phyloP scores from a whole-genome alignment of 2,329 filamentous ascomycete genomes.

The Aspergillus terreus region DNA sequence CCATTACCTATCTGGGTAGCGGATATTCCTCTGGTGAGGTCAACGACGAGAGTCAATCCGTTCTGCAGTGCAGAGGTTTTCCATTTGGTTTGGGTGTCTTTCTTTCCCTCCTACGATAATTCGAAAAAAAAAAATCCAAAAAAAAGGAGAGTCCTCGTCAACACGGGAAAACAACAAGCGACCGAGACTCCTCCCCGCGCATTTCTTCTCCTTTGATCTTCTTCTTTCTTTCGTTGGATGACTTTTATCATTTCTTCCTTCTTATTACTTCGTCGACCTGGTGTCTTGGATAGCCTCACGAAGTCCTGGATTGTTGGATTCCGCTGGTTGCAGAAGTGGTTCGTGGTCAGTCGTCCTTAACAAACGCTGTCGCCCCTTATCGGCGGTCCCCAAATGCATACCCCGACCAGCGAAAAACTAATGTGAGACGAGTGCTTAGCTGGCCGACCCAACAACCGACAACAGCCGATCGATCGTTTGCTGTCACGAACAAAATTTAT shows the following conservation, averaged over 20 bases:
- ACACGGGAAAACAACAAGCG: slow-evolving; percentile 11
- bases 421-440: slow-evolving; percentile 13
- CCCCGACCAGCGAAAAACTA: slow-evolving; percentile 14
- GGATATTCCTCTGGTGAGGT: slow-evolving; percentile 20
- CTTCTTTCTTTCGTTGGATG: slow-evolving; percentile 3
- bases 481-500: slow-evolving; percentile 5
- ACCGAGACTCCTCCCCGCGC: slow-evolving; percentile 1
- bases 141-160: slow-evolving; percentile 16
- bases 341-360: slow-evolving; percentile 10
- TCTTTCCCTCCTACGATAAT: background rate
- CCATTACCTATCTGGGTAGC: slow-evolving; percentile 20
- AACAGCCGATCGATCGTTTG: slow-evolving; percentile 9
- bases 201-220: slow-evolving; percentile 7
- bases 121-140: slow-evolving; percentile 8
- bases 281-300: slow-evolving; percentile 11
- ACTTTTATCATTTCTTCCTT: slow-evolving; percentile 13
- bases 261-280: slow-evolving; percentile 14
- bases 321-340: slow-evolving; percentile 6
- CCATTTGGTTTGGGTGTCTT: slow-evolving; percentile 2
- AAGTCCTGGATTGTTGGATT: slow-evolving; percentile 14
- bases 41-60: slow-evolving; percentile 14
- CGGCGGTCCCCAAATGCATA: slow-evolving; percentile 8
- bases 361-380: slow-evolving; percentile 12
- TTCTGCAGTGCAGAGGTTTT: slow-evolving; percentile 28
- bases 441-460: slow-evolving; percentile 15